Evolutionary conservation across 2,329 filamentous ascomycete genomes (phyloP).

Genomic region (Paraconiothyrium sp.): DNA sequence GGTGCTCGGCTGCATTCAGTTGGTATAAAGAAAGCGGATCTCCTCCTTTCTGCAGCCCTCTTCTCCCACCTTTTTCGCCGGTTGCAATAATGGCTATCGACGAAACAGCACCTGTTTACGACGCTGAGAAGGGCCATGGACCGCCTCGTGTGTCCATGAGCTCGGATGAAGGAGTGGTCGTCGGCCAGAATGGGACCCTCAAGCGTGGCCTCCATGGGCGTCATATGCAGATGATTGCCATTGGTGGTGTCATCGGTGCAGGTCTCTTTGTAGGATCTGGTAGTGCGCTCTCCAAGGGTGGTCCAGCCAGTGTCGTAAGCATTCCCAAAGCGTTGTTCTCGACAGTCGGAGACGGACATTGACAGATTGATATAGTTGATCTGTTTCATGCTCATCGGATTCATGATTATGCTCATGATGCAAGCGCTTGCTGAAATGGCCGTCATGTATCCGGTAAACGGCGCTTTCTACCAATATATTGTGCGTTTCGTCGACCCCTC

Average conservation of each 20-base stretch:
- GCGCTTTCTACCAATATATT: slow-evolving; percentile 53
- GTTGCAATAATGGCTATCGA: slow-evolving; percentile 1
- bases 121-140: slow-evolving; percentile 23
- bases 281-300: slow-evolving; percentile 58
- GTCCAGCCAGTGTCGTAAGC: slow-evolving; percentile 38
- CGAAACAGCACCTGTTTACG: slow-evolving; percentile 10
- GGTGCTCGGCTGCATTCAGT: background rate
- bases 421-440: slow-evolving; percentile 54
- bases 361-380: slow-evolving; percentile 28
- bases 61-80: background rate
- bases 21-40: slow-evolving; percentile 5
- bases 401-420: slow-evolving; percentile 52
- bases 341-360: background rate
- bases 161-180: slow-evolving; percentile 16
- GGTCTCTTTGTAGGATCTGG: slow-evolving; percentile 55
- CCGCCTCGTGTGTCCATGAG: slow-evolving; percentile 12
- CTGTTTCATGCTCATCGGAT: slow-evolving; percentile 42
- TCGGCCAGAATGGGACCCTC: slow-evolving; percentile 19
- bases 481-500: slow-evolving; percentile 55
- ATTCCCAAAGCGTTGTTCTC: background rate
- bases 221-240: slow-evolving; percentile 32
- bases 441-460: slow-evolving; percentile 53
- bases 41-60: background rate
- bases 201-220: slow-evolving; percentile 24
- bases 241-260: slow-evolving; percentile 29